Evolutionary conservation across 1,284 basidiomycete species (phyloP).

Genomic region (Apiotrichum siamense): DNA sequence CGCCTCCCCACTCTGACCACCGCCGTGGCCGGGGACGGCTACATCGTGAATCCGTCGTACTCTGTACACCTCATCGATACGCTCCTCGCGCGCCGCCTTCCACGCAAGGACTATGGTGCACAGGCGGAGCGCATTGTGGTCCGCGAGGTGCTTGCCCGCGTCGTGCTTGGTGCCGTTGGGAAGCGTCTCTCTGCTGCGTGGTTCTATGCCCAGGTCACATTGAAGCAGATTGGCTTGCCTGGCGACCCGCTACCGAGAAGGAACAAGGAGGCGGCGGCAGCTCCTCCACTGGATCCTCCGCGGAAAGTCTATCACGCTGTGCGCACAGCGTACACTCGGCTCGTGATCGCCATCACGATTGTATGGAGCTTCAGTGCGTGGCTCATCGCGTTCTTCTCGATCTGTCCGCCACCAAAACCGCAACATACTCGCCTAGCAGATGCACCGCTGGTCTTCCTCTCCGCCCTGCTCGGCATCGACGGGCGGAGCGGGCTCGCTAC

Average conservation of each 20-base stretch:
- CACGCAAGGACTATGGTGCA: constrained; percentile 37
- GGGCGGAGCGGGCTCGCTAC: constrained; percentile 8
- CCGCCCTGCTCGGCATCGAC: constrained; percentile 22
- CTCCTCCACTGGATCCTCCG: neutral
- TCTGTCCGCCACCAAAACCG: constrained; percentile 4
- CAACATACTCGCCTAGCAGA: constrained; percentile 8
- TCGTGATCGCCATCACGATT: neutral
- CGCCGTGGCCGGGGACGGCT: neutral
- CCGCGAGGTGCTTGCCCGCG: constrained; percentile 46
- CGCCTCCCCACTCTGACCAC: constrained; percentile 24
- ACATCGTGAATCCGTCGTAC: constrained; percentile 37
- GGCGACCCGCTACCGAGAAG: neutral
- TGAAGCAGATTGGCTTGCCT: constrained; percentile 2
- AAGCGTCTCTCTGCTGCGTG: constrained; percentile 41
- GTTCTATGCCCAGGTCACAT: constrained; percentile 39
- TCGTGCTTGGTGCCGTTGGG: constrained; percentile 41
- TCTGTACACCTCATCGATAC: constrained; percentile 42
- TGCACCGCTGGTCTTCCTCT: constrained; percentile 17
- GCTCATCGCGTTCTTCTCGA: constrained; percentile 14
- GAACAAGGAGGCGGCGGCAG: neutral
- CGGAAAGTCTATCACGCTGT: neutral
- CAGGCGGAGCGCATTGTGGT: constrained; percentile 43
- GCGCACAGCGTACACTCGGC: neutral
- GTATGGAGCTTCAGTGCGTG: constrained; percentile 11
- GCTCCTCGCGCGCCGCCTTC: constrained; percentile 39